These are phyloP conservation scores for Neurospora sp. DNA, from an alignment of 495 filamentous ascomycete genomes.

Conservation along the genomic window DNA sequence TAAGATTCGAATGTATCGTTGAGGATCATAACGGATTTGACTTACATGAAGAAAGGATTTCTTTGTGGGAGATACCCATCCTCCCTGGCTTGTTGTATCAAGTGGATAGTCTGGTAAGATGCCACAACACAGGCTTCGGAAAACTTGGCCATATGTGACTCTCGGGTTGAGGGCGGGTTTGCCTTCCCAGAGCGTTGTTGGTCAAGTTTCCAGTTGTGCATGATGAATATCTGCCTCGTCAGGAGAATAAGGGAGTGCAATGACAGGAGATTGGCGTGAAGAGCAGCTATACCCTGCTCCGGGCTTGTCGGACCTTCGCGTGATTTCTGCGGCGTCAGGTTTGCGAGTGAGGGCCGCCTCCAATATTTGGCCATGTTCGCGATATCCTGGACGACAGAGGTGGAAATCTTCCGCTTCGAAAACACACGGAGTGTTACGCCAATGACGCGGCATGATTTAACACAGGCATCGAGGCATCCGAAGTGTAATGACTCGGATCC, in stretches of 20 bases:
- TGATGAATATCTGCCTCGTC: constrained; percentile 61
- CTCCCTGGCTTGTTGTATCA: constrained; percentile 48
- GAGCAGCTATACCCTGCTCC: constrained; percentile 50
- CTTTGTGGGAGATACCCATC: constrained; percentile 53
- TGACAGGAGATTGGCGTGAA: constrained; percentile 60
- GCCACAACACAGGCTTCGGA: constrained; percentile 62
- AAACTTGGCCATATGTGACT: constrained; percentile 48
- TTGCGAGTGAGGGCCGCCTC: constrained; percentile 34
- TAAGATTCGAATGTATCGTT: neutral
- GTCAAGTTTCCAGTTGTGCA: constrained; percentile 26
- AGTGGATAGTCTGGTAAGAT: constrained; percentile 54
- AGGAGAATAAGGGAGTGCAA: constrained; percentile 66
- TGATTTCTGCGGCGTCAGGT: constrained; percentile 41
- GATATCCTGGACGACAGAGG: constrained; percentile 53
- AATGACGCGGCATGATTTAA: constrained; percentile 52
- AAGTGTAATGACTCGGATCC: constrained; percentile 16
- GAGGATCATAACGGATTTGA: neutral
- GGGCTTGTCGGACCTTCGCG: constrained; percentile 32
- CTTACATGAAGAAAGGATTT: constrained; percentile 58
- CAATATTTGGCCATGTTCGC: constrained; percentile 45
- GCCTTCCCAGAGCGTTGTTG: constrained; percentile 22
- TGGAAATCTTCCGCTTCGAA: constrained; percentile 58
- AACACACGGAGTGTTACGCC: constrained; percentile 61
- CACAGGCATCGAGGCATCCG: constrained; percentile 40
- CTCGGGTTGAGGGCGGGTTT: constrained; percentile 16